phyloP scores from a whole-genome alignment of 768 basidiomycete genomes.

The Lactarius tabidus region DNA sequence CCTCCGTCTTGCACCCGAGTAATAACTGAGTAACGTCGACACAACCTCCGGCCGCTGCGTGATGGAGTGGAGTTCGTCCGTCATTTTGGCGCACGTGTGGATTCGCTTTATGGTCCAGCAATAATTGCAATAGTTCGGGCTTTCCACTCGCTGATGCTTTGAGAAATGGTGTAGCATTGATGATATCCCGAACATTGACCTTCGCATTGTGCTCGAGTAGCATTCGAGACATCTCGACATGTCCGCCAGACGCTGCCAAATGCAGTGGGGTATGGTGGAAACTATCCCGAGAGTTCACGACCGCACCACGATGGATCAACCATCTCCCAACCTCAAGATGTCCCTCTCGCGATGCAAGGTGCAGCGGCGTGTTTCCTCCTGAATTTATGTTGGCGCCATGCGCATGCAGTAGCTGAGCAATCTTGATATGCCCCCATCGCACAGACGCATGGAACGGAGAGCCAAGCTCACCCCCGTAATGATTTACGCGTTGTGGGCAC shows the following conservation, averaged over 20 bases:
- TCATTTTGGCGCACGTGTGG: no score
- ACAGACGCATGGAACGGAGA: background rate
- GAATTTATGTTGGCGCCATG: background rate
- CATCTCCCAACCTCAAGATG: background rate
- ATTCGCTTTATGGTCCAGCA: background rate
- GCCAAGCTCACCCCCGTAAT: background rate
- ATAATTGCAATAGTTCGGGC: background rate
- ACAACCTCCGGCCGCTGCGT: no score
- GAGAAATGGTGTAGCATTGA: background rate
- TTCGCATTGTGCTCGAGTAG: background rate
- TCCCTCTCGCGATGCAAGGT: background rate
- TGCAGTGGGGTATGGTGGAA: background rate
- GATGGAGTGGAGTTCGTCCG: no score
- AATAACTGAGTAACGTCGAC: no score
- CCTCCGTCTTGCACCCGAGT: no score
- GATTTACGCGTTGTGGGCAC: background rate
- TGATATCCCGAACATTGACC: background rate
- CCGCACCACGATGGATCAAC: background rate
- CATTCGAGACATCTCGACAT: background rate
- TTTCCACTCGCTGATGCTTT: background rate
- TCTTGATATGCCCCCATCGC: background rate
- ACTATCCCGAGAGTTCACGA: background rate
- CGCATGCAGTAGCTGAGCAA: background rate
- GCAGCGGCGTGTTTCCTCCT: background rate
- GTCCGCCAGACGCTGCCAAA: no score